Base-by-base conservation (phyloP, 305 asterid species). In the Withania somnifera region DNA sequence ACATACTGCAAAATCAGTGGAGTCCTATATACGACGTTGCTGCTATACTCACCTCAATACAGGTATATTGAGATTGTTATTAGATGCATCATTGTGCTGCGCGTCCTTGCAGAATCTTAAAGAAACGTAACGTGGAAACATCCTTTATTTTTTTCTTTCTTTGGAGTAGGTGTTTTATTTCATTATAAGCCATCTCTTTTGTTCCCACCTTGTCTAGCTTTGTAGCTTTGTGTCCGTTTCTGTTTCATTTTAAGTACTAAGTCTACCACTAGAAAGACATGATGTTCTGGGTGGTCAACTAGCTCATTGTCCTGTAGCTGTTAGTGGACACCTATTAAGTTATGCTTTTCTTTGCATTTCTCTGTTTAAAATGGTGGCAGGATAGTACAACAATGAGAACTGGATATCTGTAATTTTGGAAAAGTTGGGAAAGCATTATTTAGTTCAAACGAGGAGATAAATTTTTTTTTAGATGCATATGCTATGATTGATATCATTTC, bases 11-110 rank as follows among this genome's bases (percentile, higher is more conserved):
- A 66, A 83, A 83, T 47, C 83, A 83, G 15, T 83, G 85, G 85
- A 83, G 85, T 67, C 85, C 85, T 36, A 83, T 83, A 20, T 83
- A 83, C 14, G 85, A 83, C 2, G 85, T 83, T 3, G 85, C 85
- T 19, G 85, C 83, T 17, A 83, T 83, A 24, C 83, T 83, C 26
- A 82, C 85, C 24, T 82, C 85, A 75, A 82, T 82, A 78, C 85
- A 82, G 85, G 85, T 82, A 61, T 66, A 36, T 66, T 81, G 78
- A 81, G 0, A 15, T 66, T 32, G 58, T 22, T 58, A 14, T 40
- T 42, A 40, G 15, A 24, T 22, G 9, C 38, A 15, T 15, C 80
- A 28, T 17, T 75, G 22, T 15, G 80, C n/a, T 28, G 50, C 9
- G 1, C 4, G 61, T 34, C 11, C 14, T 4, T 73, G 32, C 58